A percentile compares a stretch with the other conserved stretches of the same genome.
Conservation (phyloP, 495 filamentous ascomycete genomes). For the Penicillium dipodomyicola region DNA sequence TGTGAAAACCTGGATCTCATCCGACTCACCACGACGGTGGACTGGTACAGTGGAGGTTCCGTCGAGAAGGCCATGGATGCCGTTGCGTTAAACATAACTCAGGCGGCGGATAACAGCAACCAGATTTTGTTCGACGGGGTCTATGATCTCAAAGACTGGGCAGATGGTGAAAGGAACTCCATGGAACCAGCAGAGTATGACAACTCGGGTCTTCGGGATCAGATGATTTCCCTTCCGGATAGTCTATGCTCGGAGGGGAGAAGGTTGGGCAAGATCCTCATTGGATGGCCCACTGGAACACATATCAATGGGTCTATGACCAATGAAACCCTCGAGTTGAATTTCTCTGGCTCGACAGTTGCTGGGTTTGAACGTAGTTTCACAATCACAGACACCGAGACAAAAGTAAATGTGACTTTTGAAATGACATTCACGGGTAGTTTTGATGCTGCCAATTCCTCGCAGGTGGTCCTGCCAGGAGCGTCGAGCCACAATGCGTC, state of each 20-base stretch:
- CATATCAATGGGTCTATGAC: slow-evolving; percentile 8
- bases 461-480: slow-evolving; percentile 5
- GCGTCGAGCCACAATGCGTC: neutral
- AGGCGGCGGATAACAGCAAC: neutral
- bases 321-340: slow-evolving; percentile 9
- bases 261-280: neutral
- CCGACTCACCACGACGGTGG: slow-evolving; percentile 1
- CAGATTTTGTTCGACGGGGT: slow-evolving; percentile 2
- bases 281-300: slow-evolving; percentile 5
- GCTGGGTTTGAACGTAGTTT: neutral
- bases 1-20: slow-evolving; percentile 2
- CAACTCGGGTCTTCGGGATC: neutral
- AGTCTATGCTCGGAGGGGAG: neutral
- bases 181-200: neutral
- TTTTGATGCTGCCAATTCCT: slow-evolving; percentile 1
- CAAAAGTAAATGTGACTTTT: slow-evolving; percentile 4
- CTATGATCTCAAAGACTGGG: slow-evolving; percentile 7
- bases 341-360: neutral
- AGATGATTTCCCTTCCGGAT: neutral
- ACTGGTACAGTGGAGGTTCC: neutral
- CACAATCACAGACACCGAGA: neutral
- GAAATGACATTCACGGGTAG: slow-evolving; percentile 1
- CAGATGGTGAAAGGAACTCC: neutral
- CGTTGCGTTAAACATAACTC: slow-evolving; percentile 4
- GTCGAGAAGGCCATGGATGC: slow-evolving; percentile 4